phyloP scores from a whole-genome alignment of 1,139 yeast genomes.

The Saccharomyces hybrid region DNA sequence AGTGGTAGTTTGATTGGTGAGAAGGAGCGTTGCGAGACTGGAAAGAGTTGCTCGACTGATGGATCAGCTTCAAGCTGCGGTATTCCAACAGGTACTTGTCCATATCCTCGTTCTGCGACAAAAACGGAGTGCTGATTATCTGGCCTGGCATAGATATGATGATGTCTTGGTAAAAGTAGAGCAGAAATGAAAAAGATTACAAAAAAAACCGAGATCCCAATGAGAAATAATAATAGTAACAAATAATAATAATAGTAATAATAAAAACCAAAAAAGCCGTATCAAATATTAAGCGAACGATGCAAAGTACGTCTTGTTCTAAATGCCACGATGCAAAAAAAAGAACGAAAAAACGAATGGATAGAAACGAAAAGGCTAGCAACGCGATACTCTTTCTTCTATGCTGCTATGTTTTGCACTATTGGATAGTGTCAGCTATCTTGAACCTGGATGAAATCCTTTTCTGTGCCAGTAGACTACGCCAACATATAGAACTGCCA shows the following conservation, averaged over 20 bases:
- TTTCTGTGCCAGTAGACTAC: neutral
- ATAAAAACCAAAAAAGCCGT: neutral
- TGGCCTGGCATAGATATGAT: slow-evolving; percentile 25
- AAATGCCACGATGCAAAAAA: neutral
- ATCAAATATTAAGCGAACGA: neutral
- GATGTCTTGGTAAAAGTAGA: neutral
- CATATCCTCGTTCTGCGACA: slow-evolving; percentile 32
- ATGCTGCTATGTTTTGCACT: neutral
- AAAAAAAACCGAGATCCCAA: neutral
- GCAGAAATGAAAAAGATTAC: neutral
- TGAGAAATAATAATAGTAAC: neutral
- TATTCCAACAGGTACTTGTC: slow-evolving; percentile 27
- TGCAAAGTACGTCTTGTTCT: neutral
- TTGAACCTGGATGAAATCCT: neutral
- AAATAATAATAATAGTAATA: neutral
- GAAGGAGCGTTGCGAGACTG: slow-evolving; percentile 5
- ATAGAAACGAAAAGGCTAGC: neutral
- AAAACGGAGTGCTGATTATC: slow-evolving; percentile 27
- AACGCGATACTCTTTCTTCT: neutral
- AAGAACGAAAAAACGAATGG: neutral
- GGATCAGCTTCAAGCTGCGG: slow-evolving; percentile 18
- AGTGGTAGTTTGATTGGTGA: slow-evolving; percentile 6
- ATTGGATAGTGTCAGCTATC: neutral
- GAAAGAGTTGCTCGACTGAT: slow-evolving; percentile 9
- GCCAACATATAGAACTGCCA: neutral